Evolutionary conservation across 2,329 filamentous ascomycete genomes (phyloP).

Genomic region (Colletotrichum plurivorum): DNA sequence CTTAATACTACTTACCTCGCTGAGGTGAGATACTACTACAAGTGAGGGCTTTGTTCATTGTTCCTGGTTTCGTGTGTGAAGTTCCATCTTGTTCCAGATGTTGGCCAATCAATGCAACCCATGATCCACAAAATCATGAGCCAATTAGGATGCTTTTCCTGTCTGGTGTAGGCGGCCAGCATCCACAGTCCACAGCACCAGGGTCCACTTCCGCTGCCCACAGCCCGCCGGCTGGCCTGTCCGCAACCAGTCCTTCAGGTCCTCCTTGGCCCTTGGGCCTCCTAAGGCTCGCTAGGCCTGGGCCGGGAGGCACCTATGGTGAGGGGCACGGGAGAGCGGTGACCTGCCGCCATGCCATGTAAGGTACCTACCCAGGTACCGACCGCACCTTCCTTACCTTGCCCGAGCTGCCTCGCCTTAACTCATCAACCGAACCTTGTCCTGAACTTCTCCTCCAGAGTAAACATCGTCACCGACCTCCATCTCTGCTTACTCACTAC

Average conservation of each 20-base stretch:
- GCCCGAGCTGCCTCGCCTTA: neutral
- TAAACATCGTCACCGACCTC: slow-evolving; percentile 33
- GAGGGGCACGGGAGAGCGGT: slow-evolving; percentile 39
- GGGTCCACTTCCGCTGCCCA: slow-evolving; percentile 19
- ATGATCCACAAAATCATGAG: neutral
- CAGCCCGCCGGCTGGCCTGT: slow-evolving; percentile 24
- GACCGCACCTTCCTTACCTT: slow-evolving; percentile 4
- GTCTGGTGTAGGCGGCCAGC: slow-evolving; percentile 7
- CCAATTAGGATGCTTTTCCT: slow-evolving; percentile 15
- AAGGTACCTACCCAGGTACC: slow-evolving; percentile 1
- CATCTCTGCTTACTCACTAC: slow-evolving; percentile 12
- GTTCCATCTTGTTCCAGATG: slow-evolving; percentile 40
- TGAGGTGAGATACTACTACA: too few relatives aligned
- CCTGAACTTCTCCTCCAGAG: slow-evolving; percentile 35
- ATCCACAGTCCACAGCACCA: slow-evolving; percentile 15
- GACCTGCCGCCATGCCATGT: slow-evolving; percentile 19
- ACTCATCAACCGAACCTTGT: slow-evolving; percentile 21
- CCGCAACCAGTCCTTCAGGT: neutral
- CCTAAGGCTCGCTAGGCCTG: slow-evolving; percentile 9
- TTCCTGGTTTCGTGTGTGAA: slow-evolving; percentile 40
- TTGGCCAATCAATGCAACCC: slow-evolving; percentile 35
- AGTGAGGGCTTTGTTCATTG: too few relatives aligned
- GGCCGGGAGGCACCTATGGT: slow-evolving; percentile 5
- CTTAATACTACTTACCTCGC: too few relatives aligned
- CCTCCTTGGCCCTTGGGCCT: too few relatives aligned